A percentile compares a stretch with the other conserved stretches of the same genome.
Conservation (phyloP, 208 protist genomes). For the Lotmaria passim region DNA sequence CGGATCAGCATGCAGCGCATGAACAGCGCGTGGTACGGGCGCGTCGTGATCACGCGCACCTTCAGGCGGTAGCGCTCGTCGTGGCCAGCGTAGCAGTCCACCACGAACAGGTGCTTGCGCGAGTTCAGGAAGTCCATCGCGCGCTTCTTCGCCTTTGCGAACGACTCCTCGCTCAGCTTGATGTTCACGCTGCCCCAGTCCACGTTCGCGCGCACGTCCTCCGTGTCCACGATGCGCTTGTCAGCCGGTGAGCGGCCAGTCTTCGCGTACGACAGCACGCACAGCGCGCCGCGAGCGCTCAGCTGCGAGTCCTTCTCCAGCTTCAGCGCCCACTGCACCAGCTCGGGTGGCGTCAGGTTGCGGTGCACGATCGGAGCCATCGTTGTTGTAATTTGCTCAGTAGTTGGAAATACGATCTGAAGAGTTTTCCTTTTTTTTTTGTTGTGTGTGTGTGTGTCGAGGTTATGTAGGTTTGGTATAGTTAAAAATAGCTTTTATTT, state of each 20-base stretch:
- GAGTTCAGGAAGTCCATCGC: conserved; percentile 94
- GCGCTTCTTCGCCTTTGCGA: conserved; percentile 92
- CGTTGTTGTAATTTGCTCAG: no score
- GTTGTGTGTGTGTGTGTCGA: no score
- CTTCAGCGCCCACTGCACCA: conserved; percentile 70
- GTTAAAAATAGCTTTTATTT: no score
- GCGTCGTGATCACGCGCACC: conserved; percentile 91
- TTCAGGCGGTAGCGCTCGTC: conserved; percentile 94
- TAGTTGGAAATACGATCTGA: no score
- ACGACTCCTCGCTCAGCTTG: conserved; percentile 84
- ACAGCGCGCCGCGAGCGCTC: conserved; percentile 86
- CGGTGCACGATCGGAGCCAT: conserved; percentile 44
- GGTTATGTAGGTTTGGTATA: no score
- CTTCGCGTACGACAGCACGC: conserved; percentile 88
- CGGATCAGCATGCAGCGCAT: conserved; percentile 97
- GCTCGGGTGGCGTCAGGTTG: conserved; percentile 55
- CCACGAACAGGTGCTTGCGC: conserved; percentile 91
- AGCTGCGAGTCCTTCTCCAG: conserved; percentile 76
- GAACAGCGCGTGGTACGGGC: conserved; percentile 97
- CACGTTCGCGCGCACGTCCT: conserved; percentile 70
- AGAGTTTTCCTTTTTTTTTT: no score
- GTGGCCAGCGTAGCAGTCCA: conserved; percentile 95
- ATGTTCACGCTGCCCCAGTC: conserved; percentile 97
- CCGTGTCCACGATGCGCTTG: conserved; percentile 94
- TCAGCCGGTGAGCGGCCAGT: conserved; percentile 93